Base-by-base conservation (phyloP, 176 grass and related monocot genomes). In the Triticum timopheevii region DNA sequence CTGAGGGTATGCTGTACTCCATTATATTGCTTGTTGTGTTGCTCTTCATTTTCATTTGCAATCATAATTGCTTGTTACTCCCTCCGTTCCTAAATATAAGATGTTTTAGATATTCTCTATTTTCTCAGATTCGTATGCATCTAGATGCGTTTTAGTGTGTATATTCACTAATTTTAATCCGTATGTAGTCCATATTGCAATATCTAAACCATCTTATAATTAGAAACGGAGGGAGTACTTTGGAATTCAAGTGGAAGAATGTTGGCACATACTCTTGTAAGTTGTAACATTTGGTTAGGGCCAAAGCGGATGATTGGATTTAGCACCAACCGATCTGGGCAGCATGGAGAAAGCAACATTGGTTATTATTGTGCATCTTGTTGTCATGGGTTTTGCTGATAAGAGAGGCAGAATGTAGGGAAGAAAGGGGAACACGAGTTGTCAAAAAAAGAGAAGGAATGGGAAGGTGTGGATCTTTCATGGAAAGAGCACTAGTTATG, bases 311-410 rank as follows among this genome's bases (percentile, higher is more conserved):
- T 76, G 17, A 66, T 30, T 76, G 38, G 45, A 65, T 34, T 9
- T 73, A 30, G 28, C 19, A 77, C 59, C 58, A 30, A n/a, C 77
- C 54, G 9, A 16, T 77, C 11, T 56, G 59, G 69, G 17, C 66
- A 58, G 61, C 56, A 31, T 20, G 49, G 27, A 1, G 17, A 47
- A 76, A 44, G 1, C 34, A 66, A 44, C 33, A 61, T 65, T 82
- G 66, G 47, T 47, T 81, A 65, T 87, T 25, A n/a, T 39, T 82
- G 44, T 45, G 17, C 8, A 35, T 81, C 25, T 64, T 72, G 17
- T 33, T 79, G 16, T n/a, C n/a, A 27, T 75, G 22, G 35, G 40
- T 85, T 85, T 85, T 78, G 33, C 62, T 39, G 83, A 19, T 50
- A 78, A 36, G 68, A 61, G 50, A 58, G 31, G 20, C 8, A 76